Evolutionary conservation across 805 yeast species (phyloP).

Genomic region (Cyberlindnera japonica): DNA sequence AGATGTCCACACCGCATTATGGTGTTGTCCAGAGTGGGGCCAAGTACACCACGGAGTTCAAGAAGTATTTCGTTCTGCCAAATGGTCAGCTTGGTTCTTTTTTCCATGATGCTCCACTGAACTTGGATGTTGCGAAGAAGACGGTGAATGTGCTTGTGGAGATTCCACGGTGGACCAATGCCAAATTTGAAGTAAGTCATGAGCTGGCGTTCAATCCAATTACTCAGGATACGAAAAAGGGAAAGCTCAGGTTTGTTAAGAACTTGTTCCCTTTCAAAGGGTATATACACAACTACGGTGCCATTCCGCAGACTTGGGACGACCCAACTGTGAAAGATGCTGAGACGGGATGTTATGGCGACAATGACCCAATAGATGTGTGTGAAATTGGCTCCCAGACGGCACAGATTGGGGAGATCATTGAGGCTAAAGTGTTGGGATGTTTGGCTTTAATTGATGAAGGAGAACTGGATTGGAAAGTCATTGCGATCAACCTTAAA

Average conservation of each 20-base stretch:
- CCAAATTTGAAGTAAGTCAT: conserved; percentile 92
- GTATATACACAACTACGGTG: conserved; percentile 97
- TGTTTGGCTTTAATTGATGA: conserved; percentile 92
- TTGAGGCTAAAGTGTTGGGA: conserved; percentile 89
- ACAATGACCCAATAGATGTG: conserved; percentile 83
- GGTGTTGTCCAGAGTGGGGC: conserved; percentile 30
- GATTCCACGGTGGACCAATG: conserved; percentile 98
- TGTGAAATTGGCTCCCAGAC: conserved; percentile 75
- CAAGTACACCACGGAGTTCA: conserved; percentile 37
- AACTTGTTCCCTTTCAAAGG: conserved; percentile 99
- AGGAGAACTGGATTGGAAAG: conserved; percentile 90
- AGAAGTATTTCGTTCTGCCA: conserved; percentile 40
- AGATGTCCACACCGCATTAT: neutral
- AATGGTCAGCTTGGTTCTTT: conserved; percentile 52
- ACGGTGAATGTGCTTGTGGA: conserved; percentile 90
- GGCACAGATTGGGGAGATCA: conserved; percentile 66
- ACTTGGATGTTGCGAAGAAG: conserved; percentile 89
- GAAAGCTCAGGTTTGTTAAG: conserved; percentile 91
- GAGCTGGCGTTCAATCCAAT: conserved; percentile 86
- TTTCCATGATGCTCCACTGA: conserved; percentile 89
- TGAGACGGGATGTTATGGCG: conserved; percentile 65
- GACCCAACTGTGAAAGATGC: conserved; percentile 58
- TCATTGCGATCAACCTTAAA: conserved; percentile 74
- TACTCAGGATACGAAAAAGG: conserved; percentile 96
- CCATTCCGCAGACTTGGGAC: conserved; percentile 74